Percentiles rank a stretch among this genome's conserved stretches.
These are phyloP conservation scores for Orychophragmus violaceus DNA, from an alignment of 345 rosid species.

Conservation along the genomic window DNA sequence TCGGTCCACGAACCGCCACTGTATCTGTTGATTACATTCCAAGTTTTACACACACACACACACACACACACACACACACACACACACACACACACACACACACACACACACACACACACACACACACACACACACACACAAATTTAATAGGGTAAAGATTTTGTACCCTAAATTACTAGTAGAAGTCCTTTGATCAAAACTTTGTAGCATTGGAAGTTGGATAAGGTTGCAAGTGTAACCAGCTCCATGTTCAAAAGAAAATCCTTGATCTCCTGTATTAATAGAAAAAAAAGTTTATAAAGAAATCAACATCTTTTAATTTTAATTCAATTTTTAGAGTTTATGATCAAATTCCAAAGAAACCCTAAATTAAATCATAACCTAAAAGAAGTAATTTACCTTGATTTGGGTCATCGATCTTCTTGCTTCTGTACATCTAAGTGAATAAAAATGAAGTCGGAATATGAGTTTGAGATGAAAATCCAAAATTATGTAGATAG, in stretches of 20 bases:
- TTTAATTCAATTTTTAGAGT: background rate
- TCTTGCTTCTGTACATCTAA: conserved; percentile 78
- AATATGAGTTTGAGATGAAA: background rate
- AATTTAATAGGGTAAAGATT: background rate
- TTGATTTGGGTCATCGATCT: conserved; percentile 44
- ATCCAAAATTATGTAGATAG: background rate
- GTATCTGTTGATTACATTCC: conserved; percentile 29
- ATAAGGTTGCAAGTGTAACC: conserved; percentile 48
- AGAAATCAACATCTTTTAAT: background rate
- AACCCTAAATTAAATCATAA: conserved; percentile 30
- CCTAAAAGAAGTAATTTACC: conserved; percentile 30
- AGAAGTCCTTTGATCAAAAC: conserved; percentile 46
- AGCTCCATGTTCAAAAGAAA: conserved; percentile 37
- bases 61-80: too few species aligned
- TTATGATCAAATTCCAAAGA: background rate
- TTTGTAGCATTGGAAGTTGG: conserved; percentile 57
- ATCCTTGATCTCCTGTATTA: conserved; percentile 44
- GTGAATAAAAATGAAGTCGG: background rate
- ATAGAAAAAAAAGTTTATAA: background rate
- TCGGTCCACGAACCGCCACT: conserved; percentile 45
- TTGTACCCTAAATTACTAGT: conserved; percentile 35
- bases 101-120: too few species aligned
- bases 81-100: too few species aligned
- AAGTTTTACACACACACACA: background rate
- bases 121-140: too few species aligned